phyloP scores from a whole-genome alignment of 257 asterid species.

The Primulina tabacum region DNA sequence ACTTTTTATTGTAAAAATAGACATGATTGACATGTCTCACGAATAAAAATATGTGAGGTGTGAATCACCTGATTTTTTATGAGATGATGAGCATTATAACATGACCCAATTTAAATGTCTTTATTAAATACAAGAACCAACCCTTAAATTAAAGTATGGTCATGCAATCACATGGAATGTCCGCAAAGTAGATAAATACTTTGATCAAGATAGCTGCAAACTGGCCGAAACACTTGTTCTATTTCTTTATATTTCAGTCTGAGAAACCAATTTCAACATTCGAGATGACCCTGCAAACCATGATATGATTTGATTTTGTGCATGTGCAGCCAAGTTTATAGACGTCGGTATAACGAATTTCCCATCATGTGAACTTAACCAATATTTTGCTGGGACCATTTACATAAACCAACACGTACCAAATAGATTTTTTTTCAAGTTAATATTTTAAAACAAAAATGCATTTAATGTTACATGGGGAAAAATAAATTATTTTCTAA shows the following conservation, averaged over 20 bases:
- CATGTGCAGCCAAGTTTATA: neutral
- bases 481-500: too few species aligned
- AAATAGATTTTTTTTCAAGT: too few species aligned
- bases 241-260: neutral
- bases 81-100: too few species aligned
- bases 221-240: neutral
- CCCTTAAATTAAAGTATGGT: conserved; percentile 26
- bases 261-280: neutral
- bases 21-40: too few species aligned
- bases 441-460: too few species aligned
- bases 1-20: too few species aligned
- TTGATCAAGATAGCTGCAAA: neutral
- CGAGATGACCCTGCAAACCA: neutral
- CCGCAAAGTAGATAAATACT: conserved; percentile 4
- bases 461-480: too few species aligned
- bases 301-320: neutral
- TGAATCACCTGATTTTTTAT: too few species aligned
- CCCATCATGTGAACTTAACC: neutral
- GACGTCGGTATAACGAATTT: neutral
- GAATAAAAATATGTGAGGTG: too few species aligned
- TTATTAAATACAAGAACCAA: conserved; percentile 23
- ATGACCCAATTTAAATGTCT: too few species aligned
- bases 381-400: neutral
- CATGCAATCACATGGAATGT: conserved; percentile 42
- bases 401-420: too few species aligned